Conservation (phyloP, 2,329 filamentous ascomycete genomes). For the Blastomyces parvus region DNA sequence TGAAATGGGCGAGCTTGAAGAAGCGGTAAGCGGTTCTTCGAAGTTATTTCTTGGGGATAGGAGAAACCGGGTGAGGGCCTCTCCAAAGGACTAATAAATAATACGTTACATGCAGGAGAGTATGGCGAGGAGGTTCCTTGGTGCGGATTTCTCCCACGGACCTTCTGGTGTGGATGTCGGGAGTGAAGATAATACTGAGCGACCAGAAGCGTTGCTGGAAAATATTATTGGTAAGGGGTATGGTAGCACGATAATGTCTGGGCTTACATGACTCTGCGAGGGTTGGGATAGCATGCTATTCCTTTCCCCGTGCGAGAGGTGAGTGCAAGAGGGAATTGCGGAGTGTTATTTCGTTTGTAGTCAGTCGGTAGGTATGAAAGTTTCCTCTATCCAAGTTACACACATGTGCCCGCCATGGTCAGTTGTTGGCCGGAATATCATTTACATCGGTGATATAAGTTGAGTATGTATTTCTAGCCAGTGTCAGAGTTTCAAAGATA, state of each 20-base stretch:
- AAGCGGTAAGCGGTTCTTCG: constrained; percentile 46
- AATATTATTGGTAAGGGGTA: constrained; percentile 7
- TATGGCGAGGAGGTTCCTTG: constrained; percentile 51
- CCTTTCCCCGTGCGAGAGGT: background rate
- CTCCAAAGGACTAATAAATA: constrained; percentile 5
- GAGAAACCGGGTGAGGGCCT: background rate
- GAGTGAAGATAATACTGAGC: background rate
- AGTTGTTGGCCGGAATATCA: background rate
- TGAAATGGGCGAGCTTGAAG: constrained; percentile 57
- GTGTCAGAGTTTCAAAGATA: background rate
- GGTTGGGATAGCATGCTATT: background rate
- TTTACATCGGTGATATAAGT: background rate
- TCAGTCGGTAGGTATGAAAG: background rate
- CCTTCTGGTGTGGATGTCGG: background rate
- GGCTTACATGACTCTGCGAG: background rate
- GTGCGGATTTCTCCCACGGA: constrained; percentile 29
- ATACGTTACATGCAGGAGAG: constrained; percentile 32
- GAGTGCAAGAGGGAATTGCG: background rate
- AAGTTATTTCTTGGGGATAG: background rate
- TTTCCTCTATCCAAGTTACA: background rate
- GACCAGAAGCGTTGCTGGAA: constrained; percentile 6
- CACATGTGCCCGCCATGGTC: background rate
- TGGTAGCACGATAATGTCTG: background rate
- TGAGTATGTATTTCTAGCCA: background rate
- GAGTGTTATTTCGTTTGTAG: background rate